Evolutionary conservation across 2,329 filamentous ascomycete genomes (phyloP).

Genomic region (Aspergillus fischeri): DNA sequence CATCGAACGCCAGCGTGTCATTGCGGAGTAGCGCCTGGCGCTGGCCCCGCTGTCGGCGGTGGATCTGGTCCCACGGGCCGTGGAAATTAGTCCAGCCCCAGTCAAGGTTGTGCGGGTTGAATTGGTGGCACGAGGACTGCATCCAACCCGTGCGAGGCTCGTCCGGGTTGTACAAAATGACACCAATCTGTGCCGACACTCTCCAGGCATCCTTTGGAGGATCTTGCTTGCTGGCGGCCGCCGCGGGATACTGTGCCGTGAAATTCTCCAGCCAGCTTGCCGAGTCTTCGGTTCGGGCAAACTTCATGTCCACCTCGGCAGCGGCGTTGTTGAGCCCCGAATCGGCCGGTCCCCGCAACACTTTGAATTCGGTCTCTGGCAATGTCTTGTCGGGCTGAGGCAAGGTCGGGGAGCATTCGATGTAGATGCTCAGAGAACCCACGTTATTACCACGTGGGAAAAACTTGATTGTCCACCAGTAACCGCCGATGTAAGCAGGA

Average conservation of each 20-base stretch:
- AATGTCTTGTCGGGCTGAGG: constrained; percentile 35
- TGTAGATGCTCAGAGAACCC: constrained; percentile 56
- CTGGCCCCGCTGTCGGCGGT: constrained; percentile 53
- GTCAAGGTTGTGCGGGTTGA: constrained; percentile 55
- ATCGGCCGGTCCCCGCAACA: constrained; percentile 37
- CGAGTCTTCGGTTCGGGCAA: constrained; percentile 24
- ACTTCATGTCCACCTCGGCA: constrained; percentile 31
- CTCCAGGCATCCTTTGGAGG: constrained; percentile 35
- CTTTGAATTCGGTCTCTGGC: constrained; percentile 38
- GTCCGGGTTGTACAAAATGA: constrained; percentile 60
- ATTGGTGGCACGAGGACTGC: constrained; percentile 56
- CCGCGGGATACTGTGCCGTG: constrained; percentile 23
- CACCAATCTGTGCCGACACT: constrained; percentile 57
- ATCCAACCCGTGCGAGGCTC: constrained; percentile 58
- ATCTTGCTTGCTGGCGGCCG: constrained; percentile 10
- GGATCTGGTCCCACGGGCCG: constrained; percentile 56
- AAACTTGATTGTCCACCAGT: constrained; percentile 64
- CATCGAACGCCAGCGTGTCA: constrained; percentile 59
- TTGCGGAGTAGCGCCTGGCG: constrained; percentile 56
- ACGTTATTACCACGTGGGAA: constrained; percentile 59
- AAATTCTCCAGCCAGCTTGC: constrained; percentile 29
- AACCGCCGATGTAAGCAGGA: constrained; percentile 52
- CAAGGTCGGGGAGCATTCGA: constrained; percentile 56
- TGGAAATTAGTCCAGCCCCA: constrained; percentile 63
- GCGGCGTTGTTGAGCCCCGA: constrained; percentile 27